Evolutionary conservation across 768 basidiomycete species (phyloP).

Genomic region (Boletus vermiculosoides): DNA sequence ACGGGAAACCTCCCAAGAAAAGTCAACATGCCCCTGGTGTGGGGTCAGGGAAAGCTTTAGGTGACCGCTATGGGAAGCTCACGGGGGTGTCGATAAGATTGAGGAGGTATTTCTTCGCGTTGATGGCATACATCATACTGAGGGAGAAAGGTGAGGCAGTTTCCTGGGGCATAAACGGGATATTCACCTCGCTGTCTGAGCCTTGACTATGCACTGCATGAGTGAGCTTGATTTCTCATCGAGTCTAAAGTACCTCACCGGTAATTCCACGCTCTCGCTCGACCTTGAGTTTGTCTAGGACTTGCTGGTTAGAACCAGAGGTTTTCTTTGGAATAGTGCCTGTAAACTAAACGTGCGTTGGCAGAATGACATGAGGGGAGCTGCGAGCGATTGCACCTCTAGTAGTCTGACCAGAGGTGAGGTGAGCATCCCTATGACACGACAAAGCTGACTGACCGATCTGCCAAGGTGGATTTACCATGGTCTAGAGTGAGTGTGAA

Average conservation of each 20-base stretch:
- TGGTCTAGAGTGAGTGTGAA: constrained; percentile 57
- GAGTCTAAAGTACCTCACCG: constrained; percentile 39
- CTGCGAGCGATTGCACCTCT: constrained; percentile 48
- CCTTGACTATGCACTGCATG: constrained; percentile 64
- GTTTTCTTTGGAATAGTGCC: constrained; percentile 74
- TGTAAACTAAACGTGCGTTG: constrained; percentile 59
- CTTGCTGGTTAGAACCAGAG: constrained; percentile 74
- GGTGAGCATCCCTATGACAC: neutral
- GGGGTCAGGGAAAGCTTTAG: neutral
- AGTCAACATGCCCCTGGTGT: constrained; percentile 89
- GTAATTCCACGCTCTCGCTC: constrained; percentile 97
- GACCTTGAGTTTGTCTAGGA: constrained; percentile 92
- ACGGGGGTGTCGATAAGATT: constrained; percentile 97
- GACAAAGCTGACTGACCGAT: constrained; percentile 51
- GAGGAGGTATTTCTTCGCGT: constrained; percentile 64
- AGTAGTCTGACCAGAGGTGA: constrained; percentile 50
- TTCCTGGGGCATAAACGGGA: neutral
- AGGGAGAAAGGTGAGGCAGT: constrained; percentile 8
- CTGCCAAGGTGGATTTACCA: constrained; percentile 93
- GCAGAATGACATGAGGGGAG: neutral
- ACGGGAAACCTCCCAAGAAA: constrained; percentile 94
- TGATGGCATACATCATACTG: constrained; percentile 75
- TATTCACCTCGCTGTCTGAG: constrained; percentile 85
- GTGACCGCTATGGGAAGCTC: constrained; percentile 14
- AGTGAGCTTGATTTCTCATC: constrained; percentile 1